A percentile compares a stretch with the other conserved stretches of the same genome.
phyloP scores from a whole-genome alignment of 345 rosid genomes.

The Eutrema yunnanense region DNA sequence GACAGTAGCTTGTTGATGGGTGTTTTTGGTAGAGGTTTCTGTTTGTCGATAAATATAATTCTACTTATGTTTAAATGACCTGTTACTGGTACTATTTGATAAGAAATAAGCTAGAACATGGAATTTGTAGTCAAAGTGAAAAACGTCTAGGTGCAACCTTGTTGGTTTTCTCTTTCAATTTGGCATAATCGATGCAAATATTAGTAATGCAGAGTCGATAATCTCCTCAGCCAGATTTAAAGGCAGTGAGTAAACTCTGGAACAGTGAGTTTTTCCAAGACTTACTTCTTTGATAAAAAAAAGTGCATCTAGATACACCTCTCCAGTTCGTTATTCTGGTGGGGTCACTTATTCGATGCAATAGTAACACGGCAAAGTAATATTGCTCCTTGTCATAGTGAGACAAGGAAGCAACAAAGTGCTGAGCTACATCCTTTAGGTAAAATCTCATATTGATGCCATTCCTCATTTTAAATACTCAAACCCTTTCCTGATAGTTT shows the following conservation, averaged over 20 bases:
- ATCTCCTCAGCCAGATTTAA: slow-evolving; percentile 27
- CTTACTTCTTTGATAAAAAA: background rate
- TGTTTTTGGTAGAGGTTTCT: background rate
- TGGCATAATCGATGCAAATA: slow-evolving; percentile 36
- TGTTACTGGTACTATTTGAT: background rate
- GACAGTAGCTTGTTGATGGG: background rate
- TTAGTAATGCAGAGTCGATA: slow-evolving; percentile 29
- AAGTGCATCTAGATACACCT: slow-evolving; percentile 82
- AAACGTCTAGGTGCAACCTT: slow-evolving; percentile 30
- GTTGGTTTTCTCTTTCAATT: slow-evolving; percentile 18
- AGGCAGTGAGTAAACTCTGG: slow-evolving; percentile 27
- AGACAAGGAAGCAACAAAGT: slow-evolving; percentile 37
- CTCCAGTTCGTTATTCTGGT: slow-evolving; percentile 56
- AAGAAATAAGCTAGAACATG: background rate
- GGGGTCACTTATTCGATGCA: slow-evolving; percentile 85
- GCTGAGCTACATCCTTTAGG: slow-evolving; percentile 50
- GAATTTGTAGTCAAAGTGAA: background rate
- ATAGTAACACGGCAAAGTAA: slow-evolving; percentile 52
- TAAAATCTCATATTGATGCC: background rate
- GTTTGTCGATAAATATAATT: background rate
- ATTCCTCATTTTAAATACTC: background rate
- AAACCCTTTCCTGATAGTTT: background rate
- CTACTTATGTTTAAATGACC: background rate
- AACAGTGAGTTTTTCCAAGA: background rate
- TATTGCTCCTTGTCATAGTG: slow-evolving; percentile 55